phyloP scores from a whole-genome alignment of 169 alveolate species.

The Eimeria acervulina region DNA sequence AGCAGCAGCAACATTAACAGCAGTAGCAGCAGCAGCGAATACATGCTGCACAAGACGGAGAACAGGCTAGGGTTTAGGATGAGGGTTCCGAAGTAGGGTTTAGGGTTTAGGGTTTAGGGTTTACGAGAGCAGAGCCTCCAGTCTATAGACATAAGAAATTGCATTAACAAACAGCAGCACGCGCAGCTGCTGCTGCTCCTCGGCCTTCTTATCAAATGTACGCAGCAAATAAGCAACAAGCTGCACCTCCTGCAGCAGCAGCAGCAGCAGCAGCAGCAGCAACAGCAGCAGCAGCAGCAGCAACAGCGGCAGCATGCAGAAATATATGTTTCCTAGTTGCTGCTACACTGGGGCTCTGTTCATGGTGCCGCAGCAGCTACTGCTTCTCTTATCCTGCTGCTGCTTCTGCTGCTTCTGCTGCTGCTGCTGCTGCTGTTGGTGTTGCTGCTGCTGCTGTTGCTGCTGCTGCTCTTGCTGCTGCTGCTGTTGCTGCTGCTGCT shows the following conservation, averaged over 20 bases:
- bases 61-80: not conserved
- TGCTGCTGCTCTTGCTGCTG: slow-evolving; percentile 48
- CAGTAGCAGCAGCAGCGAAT: not conserved
- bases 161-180: slow-evolving; percentile 79
- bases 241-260: slow-evolving; percentile 75
- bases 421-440: slow-evolving; percentile 8
- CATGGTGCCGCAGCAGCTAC: not conserved
- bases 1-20: slow-evolving; percentile 10
- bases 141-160: slow-evolving; percentile 75
- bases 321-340: not conserved
- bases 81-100: not conserved
- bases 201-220: not conserved
- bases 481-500: slow-evolving; percentile 43
- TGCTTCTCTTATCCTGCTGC: not conserved
- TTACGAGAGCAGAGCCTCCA: not conserved
- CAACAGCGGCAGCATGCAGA: not conserved
- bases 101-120: too few species aligned
- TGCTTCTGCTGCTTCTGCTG: not conserved
- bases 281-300: not conserved
- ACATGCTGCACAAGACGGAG: not conserved
- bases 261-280: slow-evolving; percentile 22
- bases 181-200: slow-evolving; percentile 17
- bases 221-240: slow-evolving; percentile 56
- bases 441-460: slow-evolving; percentile 27
- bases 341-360: not conserved